Percentiles rank a stretch among this genome's conserved stretches.
These are phyloP conservation scores for Dioszegia hungarica DNA, from an alignment of 768 basidiomycete species.

Conservation along the genomic window DNA sequence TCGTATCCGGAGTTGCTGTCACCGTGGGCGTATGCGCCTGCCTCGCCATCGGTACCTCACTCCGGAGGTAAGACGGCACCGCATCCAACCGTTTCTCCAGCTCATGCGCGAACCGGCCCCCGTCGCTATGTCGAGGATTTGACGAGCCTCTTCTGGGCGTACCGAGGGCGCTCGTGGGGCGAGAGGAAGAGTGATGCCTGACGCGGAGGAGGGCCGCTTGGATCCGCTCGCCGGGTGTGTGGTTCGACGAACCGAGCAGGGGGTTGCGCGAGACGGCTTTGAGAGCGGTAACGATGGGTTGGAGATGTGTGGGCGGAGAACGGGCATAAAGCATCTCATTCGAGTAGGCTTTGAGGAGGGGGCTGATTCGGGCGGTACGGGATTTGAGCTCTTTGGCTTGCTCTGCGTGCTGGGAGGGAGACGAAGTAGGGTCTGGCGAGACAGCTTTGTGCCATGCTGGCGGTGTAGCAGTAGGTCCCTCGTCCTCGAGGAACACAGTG, in stretches of 20 bases:
- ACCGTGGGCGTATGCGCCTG: neutral
- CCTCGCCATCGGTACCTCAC: neutral
- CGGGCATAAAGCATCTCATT: conserved; percentile 8
- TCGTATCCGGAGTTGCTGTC: neutral
- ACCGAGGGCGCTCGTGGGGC: neutral
- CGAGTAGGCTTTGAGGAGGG: conserved; percentile 8
- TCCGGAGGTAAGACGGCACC: neutral
- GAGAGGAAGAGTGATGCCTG: neutral
- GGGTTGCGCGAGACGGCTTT: conserved; percentile 31
- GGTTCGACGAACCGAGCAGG: conserved; percentile 31
- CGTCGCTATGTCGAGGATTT: neutral
- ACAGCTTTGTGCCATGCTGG: neutral
- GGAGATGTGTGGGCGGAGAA: neutral
- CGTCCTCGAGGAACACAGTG: neutral
- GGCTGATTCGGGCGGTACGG: neutral
- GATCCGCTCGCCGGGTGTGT: conserved; percentile 39
- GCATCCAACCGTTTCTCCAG: neutral
- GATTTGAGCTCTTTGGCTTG: neutral
- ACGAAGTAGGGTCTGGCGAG: neutral
- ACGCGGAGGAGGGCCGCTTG: conserved; percentile 19
- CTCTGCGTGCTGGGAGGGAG: neutral
- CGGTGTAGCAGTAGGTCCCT: neutral
- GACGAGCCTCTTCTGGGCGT: neutral
- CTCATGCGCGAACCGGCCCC: neutral
- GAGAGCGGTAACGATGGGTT: conserved; percentile 15